Conservation (phyloP, 148 eudicot genomes). For the Rhododendron kiyosumense region DNA sequence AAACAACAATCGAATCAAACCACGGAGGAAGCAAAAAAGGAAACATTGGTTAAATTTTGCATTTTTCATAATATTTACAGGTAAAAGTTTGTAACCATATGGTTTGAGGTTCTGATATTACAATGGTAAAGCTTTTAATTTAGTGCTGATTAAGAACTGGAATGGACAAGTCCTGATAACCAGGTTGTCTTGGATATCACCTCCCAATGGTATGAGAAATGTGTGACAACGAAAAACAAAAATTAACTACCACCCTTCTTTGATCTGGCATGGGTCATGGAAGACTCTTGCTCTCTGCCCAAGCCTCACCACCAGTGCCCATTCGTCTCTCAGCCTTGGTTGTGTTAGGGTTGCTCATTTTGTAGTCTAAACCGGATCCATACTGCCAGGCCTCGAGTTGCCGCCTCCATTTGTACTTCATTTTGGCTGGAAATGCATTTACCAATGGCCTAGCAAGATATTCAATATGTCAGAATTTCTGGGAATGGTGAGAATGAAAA, state of each 20-base stretch:
- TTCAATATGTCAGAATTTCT: background rate
- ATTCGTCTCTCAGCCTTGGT: background rate
- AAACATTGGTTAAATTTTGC: background rate
- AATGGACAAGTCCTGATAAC: background rate
- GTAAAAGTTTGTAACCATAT: background rate
- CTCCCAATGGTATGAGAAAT: background rate
- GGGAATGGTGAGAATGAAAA: background rate
- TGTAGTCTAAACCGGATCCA: slow-evolving; percentile 88
- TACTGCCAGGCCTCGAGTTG: slow-evolving; percentile 93
- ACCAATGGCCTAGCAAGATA: slow-evolving; percentile 53
- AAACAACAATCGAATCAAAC: background rate
- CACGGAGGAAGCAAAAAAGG: background rate
- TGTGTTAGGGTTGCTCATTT: slow-evolving; percentile 16
- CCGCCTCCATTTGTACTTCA: slow-evolving; percentile 65
- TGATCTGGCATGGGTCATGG: background rate
- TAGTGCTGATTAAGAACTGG: background rate
- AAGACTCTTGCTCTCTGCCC: slow-evolving; percentile 2
- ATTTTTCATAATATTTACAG: background rate
- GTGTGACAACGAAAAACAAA: background rate
- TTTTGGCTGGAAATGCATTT: slow-evolving; percentile 44
- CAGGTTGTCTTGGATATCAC: background rate
- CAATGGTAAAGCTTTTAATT: background rate
- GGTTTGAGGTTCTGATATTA: background rate
- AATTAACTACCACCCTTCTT: background rate
- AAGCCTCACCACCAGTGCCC: background rate